Percentiles rank a stretch among this genome's conserved stretches.
Evolutionary conservation across 169 alveolate species (phyloP).

Genomic region (Perkinsus olseni): DNA sequence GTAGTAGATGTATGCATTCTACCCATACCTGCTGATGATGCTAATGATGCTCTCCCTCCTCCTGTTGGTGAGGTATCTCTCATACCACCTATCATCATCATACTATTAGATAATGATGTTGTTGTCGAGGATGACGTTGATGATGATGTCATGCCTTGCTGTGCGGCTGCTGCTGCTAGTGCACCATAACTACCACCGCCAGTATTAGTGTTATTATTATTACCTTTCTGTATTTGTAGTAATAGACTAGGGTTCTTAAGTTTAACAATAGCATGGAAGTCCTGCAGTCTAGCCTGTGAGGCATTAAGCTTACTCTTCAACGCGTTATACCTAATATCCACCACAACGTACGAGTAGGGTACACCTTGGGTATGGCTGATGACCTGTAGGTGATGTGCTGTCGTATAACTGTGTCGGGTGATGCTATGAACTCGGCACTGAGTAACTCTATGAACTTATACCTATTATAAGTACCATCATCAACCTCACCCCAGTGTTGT

Average conservation of each 20-base stretch:
- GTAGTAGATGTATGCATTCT: background rate
- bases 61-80: background rate
- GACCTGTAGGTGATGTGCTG: conserved; percentile 76
- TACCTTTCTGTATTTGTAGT: conserved; percentile 60
- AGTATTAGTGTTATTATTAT: background rate
- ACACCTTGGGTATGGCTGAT: conserved; percentile 46
- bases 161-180: too few species aligned
- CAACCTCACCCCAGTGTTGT: background rate
- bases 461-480: conserved; percentile 48
- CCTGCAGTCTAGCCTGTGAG: conserved; percentile 70
- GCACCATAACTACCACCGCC: background rate
- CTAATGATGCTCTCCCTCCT: background rate
- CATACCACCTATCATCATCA: background rate
- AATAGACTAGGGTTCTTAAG: conserved; percentile 75
- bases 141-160: background rate
- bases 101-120: background rate
- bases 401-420: conserved; percentile 77
- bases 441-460: conserved; percentile 86
- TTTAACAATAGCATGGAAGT: conserved; percentile 54
- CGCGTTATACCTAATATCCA: conserved; percentile 56
- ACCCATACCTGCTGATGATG: background rate
- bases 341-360: background rate
- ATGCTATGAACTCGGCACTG: conserved; percentile 69
- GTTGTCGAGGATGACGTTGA: background rate
- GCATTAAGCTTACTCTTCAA: conserved; percentile 65